These are phyloP conservation scores for Selaginella moellendorffii DNA, from an alignment of 75 land plant genomes.

Conservation along the genomic window DNA sequence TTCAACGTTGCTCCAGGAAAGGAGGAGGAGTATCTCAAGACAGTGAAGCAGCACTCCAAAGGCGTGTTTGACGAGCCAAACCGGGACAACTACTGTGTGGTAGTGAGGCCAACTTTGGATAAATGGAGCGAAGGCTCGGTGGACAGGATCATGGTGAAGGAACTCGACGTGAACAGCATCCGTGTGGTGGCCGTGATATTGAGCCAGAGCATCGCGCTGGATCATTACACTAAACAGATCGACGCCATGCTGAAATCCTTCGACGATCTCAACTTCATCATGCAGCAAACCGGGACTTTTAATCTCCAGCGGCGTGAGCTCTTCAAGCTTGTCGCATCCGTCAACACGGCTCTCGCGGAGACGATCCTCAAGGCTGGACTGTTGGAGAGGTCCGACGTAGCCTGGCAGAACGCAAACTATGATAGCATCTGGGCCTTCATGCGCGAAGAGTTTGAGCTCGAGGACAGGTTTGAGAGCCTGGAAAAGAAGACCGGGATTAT, in stretches of 20 bases:
- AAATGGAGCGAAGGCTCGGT: neutral
- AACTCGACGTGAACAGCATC: neutral
- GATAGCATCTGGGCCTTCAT: constrained; percentile 1
- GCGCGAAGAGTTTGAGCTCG: neutral
- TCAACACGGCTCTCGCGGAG: neutral
- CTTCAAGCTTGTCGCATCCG: constrained; percentile 6
- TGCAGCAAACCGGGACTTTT: constrained; percentile 1
- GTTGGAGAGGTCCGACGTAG: constrained; percentile 6
- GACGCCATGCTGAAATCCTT: constrained; percentile 3
- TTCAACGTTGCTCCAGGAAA: neutral
- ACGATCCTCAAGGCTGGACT: neutral
- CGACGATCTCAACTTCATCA: neutral
- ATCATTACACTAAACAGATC: constrained; percentile 7
- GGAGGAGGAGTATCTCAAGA: constrained; percentile 4
- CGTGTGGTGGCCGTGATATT: neutral
- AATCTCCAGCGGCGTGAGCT: neutral
- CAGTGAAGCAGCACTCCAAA: neutral
- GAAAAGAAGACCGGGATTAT: neutral
- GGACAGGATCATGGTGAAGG: constrained; percentile 4
- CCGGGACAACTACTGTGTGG: neutral
- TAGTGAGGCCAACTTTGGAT: neutral
- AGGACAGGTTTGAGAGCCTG: constrained; percentile 2
- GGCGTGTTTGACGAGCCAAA: neutral
- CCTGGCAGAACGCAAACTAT: constrained; percentile 9
- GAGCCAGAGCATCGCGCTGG: constrained; percentile 5